Evolutionary conservation across 2,329 filamentous ascomycete species (phyloP), one percentile per base, ranked within the genome.

Genomic region (Diaporthe citrichinensis): DNA sequence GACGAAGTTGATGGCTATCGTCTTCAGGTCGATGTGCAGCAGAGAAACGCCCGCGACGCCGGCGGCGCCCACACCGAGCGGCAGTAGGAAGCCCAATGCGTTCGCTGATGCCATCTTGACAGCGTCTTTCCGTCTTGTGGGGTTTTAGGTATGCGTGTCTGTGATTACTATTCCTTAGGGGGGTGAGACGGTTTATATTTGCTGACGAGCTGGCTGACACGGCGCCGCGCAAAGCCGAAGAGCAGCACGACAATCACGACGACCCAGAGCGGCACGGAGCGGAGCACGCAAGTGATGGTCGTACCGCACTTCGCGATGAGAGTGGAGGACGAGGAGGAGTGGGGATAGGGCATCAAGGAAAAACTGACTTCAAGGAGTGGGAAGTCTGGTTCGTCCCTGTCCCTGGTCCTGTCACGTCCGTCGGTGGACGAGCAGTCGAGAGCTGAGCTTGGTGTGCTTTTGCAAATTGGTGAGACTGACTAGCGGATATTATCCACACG

Each of bases 1-100:
- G 76, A 89, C 82, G 80, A 91, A 91, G 39, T 83, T 78, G 71
- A 81, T 80, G 15, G 87, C 76, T 31, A 85, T 76, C 2, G 77
- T 77, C 23, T 79, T 78, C 83, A 87, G 87, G 79, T 90, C 83
- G 75, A 87, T 80, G 74, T 85, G 85, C 75, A 85, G 86, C 3
- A 87, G 84, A 5, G 78, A 78, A 76, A 82, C 80, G 53, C 80
- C 81, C 2, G 85, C 86, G 79, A 90, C 90, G 25, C 86, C 88
- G 25, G 86, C 79, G 1, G 84, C 84, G 9, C 85, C 87, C 2
- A 86, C 77, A 20, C 81, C 81, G 20, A 86, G 80, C 1, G 88
- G 87, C 68, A 87, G 75, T 55, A 89, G 79, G 55, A 59, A 77
- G 15, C 41, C 73, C 15, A 77, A 53, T 25, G 73, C 62, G 51